Evolutionary conservation across 2,329 filamentous ascomycete genomes (phyloP), one percentile per base, ranked within the genome.

Genomic region (Phialocephala subalpina): DNA sequence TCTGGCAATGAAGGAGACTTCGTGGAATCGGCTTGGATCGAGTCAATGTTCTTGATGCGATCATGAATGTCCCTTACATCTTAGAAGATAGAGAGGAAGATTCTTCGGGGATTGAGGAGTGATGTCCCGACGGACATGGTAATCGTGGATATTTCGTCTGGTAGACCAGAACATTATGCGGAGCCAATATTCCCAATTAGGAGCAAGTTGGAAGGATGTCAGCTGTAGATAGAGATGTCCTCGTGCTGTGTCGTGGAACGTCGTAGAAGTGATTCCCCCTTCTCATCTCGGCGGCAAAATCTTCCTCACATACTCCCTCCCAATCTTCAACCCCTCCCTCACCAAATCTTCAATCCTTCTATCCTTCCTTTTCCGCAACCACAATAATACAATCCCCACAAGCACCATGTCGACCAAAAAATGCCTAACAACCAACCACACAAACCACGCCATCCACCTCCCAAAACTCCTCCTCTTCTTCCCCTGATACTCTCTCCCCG

Each of bases 391-490:
- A 1, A 93, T 70, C 33, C 82, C 83, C 16, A 95, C 77, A 2
- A 94, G 78, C 29, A 91, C 81, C 11, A 90, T 76, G 78, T 98
- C 93, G 53, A 92, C 83, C 33, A 92, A 81, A 6, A 96, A 73
- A 74, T 97, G 93, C 76, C 93, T 93, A 47, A 90, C 78, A 22
- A 86, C 77, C 47, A 87, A 79, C 91, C 91, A 94, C 0, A 91
- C 77, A 3, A 90, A 72, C 86, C 93, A 93, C 53, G 87, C 82
- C 0, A 90, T 58, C 92, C 93, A 97, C 1, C 89, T 85, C 58
- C 87, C 84, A 27, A 92, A 78, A 62, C 86, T 90, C 67, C 86
- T 87, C 67, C 87, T 86, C 71, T 86, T 90, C 71, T 86, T 87
- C 20, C 87, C 85, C 68, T 87, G 86, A 80, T 91, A 91, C 70